A percentile compares a stretch with the other conserved stretches of the same genome.
These are phyloP conservation scores for Pelargonium myrrhifolium DNA, from an alignment of 441 rosid genomes.

Conservation along the genomic window DNA sequence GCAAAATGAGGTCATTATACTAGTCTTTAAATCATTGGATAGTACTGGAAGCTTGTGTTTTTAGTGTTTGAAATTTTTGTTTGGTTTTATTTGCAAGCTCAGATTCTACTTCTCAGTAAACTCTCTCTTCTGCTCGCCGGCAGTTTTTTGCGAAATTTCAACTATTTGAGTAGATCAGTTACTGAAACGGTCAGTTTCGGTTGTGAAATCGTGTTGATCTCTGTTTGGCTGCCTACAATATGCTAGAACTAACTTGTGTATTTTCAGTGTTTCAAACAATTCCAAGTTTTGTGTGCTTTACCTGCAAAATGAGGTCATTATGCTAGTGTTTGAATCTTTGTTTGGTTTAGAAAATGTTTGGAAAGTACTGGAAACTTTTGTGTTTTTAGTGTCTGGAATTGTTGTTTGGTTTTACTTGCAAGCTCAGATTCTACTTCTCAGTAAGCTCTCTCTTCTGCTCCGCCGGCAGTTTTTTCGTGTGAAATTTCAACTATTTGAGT, in stretches of 20 bases:
- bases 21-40: background rate
- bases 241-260: no score
- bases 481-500: background rate
- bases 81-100: background rate
- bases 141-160: no score
- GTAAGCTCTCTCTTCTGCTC: background rate
- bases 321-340: background rate
- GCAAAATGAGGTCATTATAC: background rate
- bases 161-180: background rate
- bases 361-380: background rate
- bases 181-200: background rate
- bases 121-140: no score
- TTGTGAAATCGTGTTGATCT: background rate
- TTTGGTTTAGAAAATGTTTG: background rate
- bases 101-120: slow-evolving; percentile 1
- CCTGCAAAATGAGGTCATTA: background rate
- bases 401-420: background rate
- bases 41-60: background rate
- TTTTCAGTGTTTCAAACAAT: no score
- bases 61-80: background rate
- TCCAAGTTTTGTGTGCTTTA: no score
- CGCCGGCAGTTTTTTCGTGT: background rate
- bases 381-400: background rate
- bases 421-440: background rate
- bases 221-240: background rate